Base-by-base conservation (phyloP, 352 stramenopile genomes). In the Phytophthora lateralis region DNA sequence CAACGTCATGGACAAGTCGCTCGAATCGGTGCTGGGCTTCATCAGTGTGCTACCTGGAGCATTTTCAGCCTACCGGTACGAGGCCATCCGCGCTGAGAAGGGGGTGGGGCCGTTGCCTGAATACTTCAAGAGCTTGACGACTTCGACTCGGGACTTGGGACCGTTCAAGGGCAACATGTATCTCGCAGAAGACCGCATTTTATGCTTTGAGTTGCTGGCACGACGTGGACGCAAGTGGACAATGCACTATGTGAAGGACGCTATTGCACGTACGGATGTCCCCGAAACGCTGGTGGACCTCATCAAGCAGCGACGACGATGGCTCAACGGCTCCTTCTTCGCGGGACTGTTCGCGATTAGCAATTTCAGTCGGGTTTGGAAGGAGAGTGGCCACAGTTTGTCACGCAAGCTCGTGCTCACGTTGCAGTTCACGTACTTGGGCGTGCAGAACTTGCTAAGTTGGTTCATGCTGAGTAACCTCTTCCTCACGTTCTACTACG, bases 141-240 rank as follows among this genome's bases (percentile, higher is more conserved):
- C 69, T 2, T 80, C 69, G 47, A 80, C 63, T 0, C 69, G 71
- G 18, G 75, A 80, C 5, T 45, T 82, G 1, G 75, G 75, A 4
- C 78, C 81, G 11, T 88, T 89, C 52, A 80, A 81, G 42, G 78
- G 78, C 34, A 90, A 89, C 55, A 88, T 89, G 81, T 89, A 87
- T 55, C 66, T 90, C 0, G 78, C 76, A 7, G 76, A 89, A 63
- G 81, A 89, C 49, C 76, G 78, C 10, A 86, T 90, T 43, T 61
- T 90, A 24, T 84, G 75, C 47, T 89, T 86, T 52, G 78, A 90
- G 50, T 39, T 90, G 15, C 44, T 90, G 3, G 76, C 76, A 17
- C 66, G 76, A 11, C 60, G 64, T 18, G 66, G 70, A 11, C 45
- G 63, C 18, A 65, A 66, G 20, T 87, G 74, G 64, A 82, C 66